Evolutionary conservation across 345 rosid species (phyloP).

Genomic region (Excoecaria cochinchinensis): DNA sequence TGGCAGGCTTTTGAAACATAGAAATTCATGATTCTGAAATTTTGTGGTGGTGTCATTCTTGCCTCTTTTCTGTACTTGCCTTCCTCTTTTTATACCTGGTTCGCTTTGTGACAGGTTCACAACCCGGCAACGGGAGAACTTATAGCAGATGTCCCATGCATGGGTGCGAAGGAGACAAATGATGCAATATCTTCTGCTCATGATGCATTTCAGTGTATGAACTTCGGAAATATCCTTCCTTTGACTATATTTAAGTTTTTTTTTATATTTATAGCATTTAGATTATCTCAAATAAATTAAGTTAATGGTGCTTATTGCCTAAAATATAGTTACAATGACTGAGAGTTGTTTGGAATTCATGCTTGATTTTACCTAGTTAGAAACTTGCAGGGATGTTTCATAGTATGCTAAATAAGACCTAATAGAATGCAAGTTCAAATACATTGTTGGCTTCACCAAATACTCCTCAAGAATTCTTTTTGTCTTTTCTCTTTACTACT

Average conservation of each 20-base stretch:
- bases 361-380: background rate
- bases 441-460: background rate
- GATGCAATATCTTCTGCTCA: constrained; percentile 88
- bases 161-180: constrained; percentile 80
- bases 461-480: background rate
- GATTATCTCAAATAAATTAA: background rate
- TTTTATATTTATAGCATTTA: background rate
- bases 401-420: background rate
- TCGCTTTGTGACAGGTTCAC: constrained; percentile 51
- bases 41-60: background rate
- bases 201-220: constrained; percentile 68
- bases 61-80: background rate
- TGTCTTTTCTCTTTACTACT: background rate
- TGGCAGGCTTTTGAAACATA: background rate
- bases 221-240: constrained; percentile 14
- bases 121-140: constrained; percentile 90
- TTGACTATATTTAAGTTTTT: background rate
- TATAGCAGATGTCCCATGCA: constrained; percentile 68
- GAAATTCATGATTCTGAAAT: background rate
- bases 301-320: background rate
- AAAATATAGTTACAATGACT: background rate
- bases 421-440: background rate
- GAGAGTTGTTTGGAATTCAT: background rate
- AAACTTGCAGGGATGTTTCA: background rate
- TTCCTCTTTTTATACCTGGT: background rate